Conservation (phyloP, 257 asterid species). For the Ophiorrhiza pumila region DNA sequence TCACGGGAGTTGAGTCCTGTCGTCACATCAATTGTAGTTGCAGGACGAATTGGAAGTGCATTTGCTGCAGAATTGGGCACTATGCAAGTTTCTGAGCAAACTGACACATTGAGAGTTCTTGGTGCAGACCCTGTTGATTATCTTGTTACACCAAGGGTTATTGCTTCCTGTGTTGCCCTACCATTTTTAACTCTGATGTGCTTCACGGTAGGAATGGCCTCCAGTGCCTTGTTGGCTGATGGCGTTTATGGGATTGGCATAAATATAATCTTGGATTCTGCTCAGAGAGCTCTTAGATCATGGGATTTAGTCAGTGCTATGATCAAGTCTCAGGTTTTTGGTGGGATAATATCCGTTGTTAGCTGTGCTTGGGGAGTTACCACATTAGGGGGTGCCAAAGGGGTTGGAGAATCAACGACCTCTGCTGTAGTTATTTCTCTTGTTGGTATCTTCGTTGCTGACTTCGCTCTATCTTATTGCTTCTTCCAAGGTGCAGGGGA, state of each 20-base stretch:
- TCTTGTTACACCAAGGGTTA: constrained; percentile 82
- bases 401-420: constrained; percentile 94
- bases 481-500: constrained; percentile 98
- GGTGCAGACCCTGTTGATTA: constrained; percentile 88
- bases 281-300: constrained; percentile 66
- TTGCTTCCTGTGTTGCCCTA: constrained; percentile 72
- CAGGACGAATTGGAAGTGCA: constrained; percentile 95
- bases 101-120: constrained; percentile 86
- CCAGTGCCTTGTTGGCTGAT: constrained; percentile 80
- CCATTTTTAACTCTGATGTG: constrained; percentile 84
- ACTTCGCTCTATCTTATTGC: constrained; percentile 77
- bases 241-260: constrained; percentile 80
- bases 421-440: constrained; percentile 93
- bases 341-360: constrained; percentile 76
- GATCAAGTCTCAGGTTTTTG: constrained; percentile 84
- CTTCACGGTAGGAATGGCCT: constrained; percentile 83
- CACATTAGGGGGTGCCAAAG: constrained; percentile 93
- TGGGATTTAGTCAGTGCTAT: constrained; percentile 95
- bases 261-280: constrained; percentile 86
- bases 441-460: constrained; percentile 84
- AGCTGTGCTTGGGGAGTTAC: constrained; percentile 99
- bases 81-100: constrained; percentile 98
- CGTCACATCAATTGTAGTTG: constrained; percentile 83
- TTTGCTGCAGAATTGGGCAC: constrained; percentile 96
- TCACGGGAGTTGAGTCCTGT: constrained; percentile 93